Evolutionary conservation across 176 grass and related monocot genomes (phyloP).

Genomic region (Oryza nivara): DNA sequence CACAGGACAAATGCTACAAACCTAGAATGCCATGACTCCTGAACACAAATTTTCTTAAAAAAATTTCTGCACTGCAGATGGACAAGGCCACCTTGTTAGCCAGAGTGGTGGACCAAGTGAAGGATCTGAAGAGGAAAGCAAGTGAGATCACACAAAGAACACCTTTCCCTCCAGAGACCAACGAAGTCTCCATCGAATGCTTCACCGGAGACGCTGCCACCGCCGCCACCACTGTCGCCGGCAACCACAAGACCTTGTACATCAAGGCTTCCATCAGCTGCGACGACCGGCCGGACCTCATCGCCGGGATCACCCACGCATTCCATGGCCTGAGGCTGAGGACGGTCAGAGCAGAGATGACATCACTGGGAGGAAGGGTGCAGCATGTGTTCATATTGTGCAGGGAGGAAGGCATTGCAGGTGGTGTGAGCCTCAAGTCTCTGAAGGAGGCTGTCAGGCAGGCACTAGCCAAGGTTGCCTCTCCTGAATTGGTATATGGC

Average conservation of each 20-base stretch:
- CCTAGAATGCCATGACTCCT: neutral
- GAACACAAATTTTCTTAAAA: neutral
- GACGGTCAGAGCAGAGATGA: slow-evolving; percentile 42
- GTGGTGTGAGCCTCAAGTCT: slow-evolving; percentile 34
- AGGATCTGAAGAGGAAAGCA: slow-evolving; percentile 60
- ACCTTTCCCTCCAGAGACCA: slow-evolving; percentile 34
- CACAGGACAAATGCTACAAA: neutral
- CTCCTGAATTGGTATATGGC: slow-evolving; percentile 33
- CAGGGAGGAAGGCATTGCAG: slow-evolving; percentile 19
- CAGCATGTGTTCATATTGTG: slow-evolving; percentile 50
- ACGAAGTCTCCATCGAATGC: slow-evolving; percentile 48
- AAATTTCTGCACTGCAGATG: slow-evolving; percentile 46
- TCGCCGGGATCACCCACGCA: slow-evolving; percentile 39
- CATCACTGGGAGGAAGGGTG: slow-evolving; percentile 47
- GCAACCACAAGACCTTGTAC: slow-evolving; percentile 8
- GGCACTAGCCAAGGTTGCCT: slow-evolving; percentile 45
- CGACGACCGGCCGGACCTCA: slow-evolving; percentile 52
- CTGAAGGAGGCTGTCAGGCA: slow-evolving; percentile 56
- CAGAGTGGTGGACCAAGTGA: slow-evolving; percentile 73
- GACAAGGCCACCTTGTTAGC: slow-evolving; percentile 70
- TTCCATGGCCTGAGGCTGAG: slow-evolving; percentile 46
- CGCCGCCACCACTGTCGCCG: neutral
- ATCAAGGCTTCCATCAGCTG: slow-evolving; percentile 54
- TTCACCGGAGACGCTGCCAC: neutral
- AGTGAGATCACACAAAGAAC: slow-evolving; percentile 16